Percentiles rank a stretch among this genome's conserved stretches.
These are phyloP conservation scores for Volutella citrinella DNA, from an alignment of 2,329 filamentous ascomycete species.

Conservation along the genomic window DNA sequence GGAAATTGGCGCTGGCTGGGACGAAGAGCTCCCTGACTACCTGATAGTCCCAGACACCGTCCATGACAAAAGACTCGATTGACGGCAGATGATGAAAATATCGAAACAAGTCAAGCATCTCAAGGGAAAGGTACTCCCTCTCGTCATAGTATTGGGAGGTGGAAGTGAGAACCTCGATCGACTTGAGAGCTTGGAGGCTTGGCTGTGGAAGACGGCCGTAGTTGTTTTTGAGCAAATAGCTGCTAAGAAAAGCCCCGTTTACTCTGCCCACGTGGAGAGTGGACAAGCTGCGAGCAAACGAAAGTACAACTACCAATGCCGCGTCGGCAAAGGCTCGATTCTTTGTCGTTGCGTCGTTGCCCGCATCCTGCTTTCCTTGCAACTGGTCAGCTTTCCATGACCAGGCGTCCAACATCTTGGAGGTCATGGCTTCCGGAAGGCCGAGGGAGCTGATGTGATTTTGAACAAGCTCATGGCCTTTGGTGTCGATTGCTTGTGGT, in stretches of 20 bases:
- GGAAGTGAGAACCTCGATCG: constrained; percentile 1
- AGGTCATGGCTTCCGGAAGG: not conserved
- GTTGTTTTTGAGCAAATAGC: no score
- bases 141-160: not conserved
- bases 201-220: constrained; percentile 1
- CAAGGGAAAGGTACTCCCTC: not conserved
- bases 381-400: not conserved
- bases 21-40: not conserved
- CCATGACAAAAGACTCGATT: constrained; percentile 3
- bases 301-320: not conserved
- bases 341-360: not conserved
- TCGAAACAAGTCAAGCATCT: constrained; percentile 1
- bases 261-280: not conserved
- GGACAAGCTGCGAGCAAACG: constrained; percentile 2
- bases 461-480: constrained; percentile 1
- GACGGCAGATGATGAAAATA: constrained; percentile 2
- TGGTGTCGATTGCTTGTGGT: not conserved
- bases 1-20: not conserved
- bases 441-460: constrained; percentile 2
- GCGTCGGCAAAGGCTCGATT: not conserved
- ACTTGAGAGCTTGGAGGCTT: constrained; percentile 2
- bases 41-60: not conserved
- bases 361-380: not conserved
- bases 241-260: not conserved
- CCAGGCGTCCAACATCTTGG: not conserved